Evolutionary conservation across 108 stramenopile genomes (phyloP).

Genomic region (Cyclotella kingstonii): DNA sequence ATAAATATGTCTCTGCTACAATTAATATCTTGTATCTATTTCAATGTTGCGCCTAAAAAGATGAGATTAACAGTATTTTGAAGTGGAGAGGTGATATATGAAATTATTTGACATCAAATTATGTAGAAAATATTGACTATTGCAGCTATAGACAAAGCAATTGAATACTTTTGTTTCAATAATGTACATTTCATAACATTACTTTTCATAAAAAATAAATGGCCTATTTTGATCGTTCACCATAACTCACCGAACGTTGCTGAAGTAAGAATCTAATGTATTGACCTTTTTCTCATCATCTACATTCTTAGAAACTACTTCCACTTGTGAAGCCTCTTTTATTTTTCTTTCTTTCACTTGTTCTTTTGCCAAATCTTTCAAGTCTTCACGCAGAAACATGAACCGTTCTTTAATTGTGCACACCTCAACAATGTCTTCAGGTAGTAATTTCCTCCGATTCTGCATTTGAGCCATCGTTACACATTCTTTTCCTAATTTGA

Average conservation of each 20-base stretch:
- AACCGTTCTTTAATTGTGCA: constrained; percentile 64
- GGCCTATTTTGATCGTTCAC: too few species aligned
- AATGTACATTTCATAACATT: too few species aligned
- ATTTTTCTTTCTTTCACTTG: constrained; percentile 25
- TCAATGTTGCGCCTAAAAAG: too few species aligned
- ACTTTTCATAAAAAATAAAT: too few species aligned
- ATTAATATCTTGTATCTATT: too few species aligned
- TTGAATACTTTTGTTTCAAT: too few species aligned
- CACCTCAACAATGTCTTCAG: constrained; percentile 76
- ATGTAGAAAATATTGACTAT: too few species aligned
- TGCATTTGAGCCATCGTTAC: constrained; percentile 68
- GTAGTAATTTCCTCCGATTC: constrained; percentile 71
- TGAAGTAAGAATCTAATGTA: constrained; percentile 18
- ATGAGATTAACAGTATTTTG: too few species aligned
- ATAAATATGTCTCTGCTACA: too few species aligned
- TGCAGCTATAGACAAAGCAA: too few species aligned
- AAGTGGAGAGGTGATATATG: too few species aligned
- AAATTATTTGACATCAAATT: too few species aligned
- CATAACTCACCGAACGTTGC: constrained; percentile 9
- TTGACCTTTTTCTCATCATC: background rate
- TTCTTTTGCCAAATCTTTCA: constrained; percentile 35
- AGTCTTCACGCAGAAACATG: constrained; percentile 71
- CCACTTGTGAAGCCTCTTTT: constrained; percentile 23
- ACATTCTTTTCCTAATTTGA: constrained; percentile 63
- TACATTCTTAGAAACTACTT: background rate